Conservation (phyloP, 2,329 filamentous ascomycete species). For the Calycina marina region DNA sequence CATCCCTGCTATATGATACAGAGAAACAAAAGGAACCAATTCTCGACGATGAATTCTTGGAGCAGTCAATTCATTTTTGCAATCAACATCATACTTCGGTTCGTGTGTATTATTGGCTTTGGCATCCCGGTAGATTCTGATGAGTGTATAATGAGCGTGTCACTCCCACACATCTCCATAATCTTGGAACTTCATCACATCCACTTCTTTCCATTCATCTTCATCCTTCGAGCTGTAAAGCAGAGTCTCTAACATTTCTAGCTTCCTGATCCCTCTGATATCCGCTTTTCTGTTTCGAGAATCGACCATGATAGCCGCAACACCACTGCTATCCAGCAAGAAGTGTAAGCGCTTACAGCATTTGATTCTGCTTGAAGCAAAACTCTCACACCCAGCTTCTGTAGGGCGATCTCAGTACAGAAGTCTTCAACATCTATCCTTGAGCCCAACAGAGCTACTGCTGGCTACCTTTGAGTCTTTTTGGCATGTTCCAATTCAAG, state of each 20-base stretch:
- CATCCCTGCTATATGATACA: slow-evolving; percentile 21
- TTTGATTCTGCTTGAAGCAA: slow-evolving; percentile 21
- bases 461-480: slow-evolving; percentile 15
- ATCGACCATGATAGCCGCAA: slow-evolving; percentile 19
- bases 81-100: slow-evolving; percentile 23
- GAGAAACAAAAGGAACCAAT: slow-evolving; percentile 24
- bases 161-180: slow-evolving; percentile 21
- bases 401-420: slow-evolving; percentile 20
- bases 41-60: slow-evolving; percentile 20
- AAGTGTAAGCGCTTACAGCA: slow-evolving; percentile 16
- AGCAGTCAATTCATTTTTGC: slow-evolving; percentile 23
- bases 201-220: slow-evolving; percentile 7
- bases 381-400: slow-evolving; percentile 20
- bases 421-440: slow-evolving; percentile 21
- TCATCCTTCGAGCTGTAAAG: slow-evolving; percentile 3
- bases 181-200: slow-evolving; percentile 17
- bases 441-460: slow-evolving; percentile 18
- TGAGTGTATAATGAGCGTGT: slow-evolving; percentile 21
- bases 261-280: slow-evolving; percentile 11
- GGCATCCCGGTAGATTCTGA: slow-evolving; percentile 21
- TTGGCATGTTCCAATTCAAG: slow-evolving; percentile 17
- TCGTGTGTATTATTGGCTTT: slow-evolving; percentile 21
- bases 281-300: slow-evolving; percentile 10
- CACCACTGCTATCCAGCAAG: slow-evolving; percentile 17
- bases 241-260: slow-evolving; percentile 14